These are phyloP conservation scores for Acanthamoeba sp. DNA, from an alignment of 208 protist genomes.

Conservation along the genomic window DNA sequence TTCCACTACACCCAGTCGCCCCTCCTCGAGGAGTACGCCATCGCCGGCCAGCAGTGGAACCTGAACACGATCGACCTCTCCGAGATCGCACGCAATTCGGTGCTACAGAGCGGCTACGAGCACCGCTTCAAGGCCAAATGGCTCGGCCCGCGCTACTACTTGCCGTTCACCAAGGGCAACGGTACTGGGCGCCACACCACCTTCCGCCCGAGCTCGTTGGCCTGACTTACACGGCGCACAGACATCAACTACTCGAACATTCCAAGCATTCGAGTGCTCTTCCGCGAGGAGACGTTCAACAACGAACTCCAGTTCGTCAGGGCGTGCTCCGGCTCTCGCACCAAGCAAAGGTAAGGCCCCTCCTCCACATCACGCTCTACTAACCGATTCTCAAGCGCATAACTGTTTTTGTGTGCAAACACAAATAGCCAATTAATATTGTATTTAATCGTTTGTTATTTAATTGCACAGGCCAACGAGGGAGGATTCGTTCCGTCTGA, in stretches of 20 bases:
- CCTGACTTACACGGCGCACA: neutral
- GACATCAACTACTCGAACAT: constrained; percentile 73
- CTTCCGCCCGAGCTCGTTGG: neutral
- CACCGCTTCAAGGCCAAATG: constrained; percentile 95
- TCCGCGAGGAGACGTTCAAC: constrained; percentile 42
- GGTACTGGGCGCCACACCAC: neutral
- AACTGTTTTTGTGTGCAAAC: no score
- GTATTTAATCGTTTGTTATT: neutral
- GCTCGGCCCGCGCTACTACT: constrained; percentile 89
- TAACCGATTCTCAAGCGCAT: neutral
- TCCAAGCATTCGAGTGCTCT: constrained; percentile 33
- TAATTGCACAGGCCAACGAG: constrained; percentile 18
- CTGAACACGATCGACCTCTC: constrained; percentile 97
- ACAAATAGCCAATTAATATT: neutral
- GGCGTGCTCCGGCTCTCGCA: constrained; percentile 11
- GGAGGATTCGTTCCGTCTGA: constrained; percentile 53
- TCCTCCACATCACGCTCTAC: neutral
- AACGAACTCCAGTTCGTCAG: constrained; percentile 48
- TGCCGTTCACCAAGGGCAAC: constrained; percentile 52
- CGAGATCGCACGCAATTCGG: constrained; percentile 98
- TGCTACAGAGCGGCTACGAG: constrained; percentile 96
- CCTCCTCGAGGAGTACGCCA: constrained; percentile 99
- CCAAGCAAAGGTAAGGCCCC: neutral
- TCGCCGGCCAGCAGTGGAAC: constrained; percentile 96
- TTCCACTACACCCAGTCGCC: constrained; percentile 99